Percentiles rank a stretch among this genome's conserved stretches.
Conservation (phyloP, 768 basidiomycete genomes). For the Mycena kentingensis region DNA sequence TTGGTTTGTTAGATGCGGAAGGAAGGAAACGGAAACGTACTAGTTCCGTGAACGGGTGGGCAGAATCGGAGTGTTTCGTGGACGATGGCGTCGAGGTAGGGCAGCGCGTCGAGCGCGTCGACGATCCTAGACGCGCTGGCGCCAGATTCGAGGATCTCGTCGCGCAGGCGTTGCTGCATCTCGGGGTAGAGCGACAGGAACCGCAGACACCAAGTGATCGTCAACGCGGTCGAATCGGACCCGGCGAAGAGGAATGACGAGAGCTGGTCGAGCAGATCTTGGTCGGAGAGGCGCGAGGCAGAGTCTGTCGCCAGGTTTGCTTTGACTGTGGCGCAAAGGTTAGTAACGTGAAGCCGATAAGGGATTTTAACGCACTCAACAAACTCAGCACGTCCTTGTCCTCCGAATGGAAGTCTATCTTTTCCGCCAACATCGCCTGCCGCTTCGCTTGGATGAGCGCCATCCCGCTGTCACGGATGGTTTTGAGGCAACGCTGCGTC, state of each 20-base stretch:
- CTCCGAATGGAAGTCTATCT: slow-evolving; percentile 28
- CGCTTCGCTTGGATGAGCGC: slow-evolving; percentile 48
- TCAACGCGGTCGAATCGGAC: slow-evolving; percentile 59
- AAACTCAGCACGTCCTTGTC: slow-evolving; percentile 53
- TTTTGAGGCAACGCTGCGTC: slow-evolving; percentile 39
- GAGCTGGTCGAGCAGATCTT: slow-evolving; percentile 63
- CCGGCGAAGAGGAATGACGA: slow-evolving; percentile 68
- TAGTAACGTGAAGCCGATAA: neutral
- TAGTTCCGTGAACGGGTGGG: slow-evolving; percentile 58
- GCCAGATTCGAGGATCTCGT: slow-evolving; percentile 41
- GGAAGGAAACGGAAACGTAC: neutral
- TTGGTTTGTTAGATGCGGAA: neutral
- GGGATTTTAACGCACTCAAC: slow-evolving; percentile 40
- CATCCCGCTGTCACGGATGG: slow-evolving; percentile 44
- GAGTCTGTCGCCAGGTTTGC: slow-evolving; percentile 54
- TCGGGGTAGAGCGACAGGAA: slow-evolving; percentile 55
- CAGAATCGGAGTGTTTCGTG: slow-evolving; percentile 58
- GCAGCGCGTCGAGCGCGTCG: slow-evolving; percentile 43
- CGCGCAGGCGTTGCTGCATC: slow-evolving; percentile 56
- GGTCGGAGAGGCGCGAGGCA: slow-evolving; percentile 53
- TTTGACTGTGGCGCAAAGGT: slow-evolving; percentile 45
- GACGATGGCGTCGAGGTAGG: slow-evolving; percentile 58
- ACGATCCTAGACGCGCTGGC: slow-evolving; percentile 5
- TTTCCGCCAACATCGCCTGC: slow-evolving; percentile 36
- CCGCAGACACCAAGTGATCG: slow-evolving; percentile 61